A percentile compares a stretch with the other conserved stretches of the same genome.
phyloP scores from a whole-genome alignment of 441 rosid species.

The Breynia disticha region DNA sequence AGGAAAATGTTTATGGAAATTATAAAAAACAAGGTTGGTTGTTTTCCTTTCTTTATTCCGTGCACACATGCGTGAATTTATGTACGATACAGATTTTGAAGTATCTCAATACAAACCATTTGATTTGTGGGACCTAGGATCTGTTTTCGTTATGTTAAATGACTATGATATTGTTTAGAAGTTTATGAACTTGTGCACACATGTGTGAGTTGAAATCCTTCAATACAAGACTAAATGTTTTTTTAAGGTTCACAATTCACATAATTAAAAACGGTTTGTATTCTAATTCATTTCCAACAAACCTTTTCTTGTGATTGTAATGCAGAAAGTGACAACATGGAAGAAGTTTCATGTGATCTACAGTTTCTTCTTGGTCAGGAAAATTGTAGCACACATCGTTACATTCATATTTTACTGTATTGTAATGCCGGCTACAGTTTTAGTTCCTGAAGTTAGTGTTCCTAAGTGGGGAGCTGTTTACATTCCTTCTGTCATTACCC shows the following conservation, averaged over 20 bases:
- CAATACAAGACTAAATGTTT: too few species aligned
- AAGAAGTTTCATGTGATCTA: constrained; percentile 82
- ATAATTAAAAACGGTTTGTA: too few species aligned
- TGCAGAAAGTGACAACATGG: constrained; percentile 76
- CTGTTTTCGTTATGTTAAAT: too few species aligned
- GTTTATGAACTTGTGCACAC: too few species aligned
- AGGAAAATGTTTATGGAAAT: constrained; percentile 73
- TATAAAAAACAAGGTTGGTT: constrained; percentile 46
- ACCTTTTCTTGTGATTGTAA: not conserved
- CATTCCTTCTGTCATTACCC: constrained; percentile 61
- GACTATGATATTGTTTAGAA: too few species aligned
- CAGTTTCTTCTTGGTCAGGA: constrained; percentile 85
- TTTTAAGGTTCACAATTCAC: too few species aligned
- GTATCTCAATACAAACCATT: too few species aligned
- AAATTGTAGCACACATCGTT: constrained; percentile 73
- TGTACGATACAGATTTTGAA: too few species aligned
- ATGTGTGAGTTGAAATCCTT: too few species aligned
- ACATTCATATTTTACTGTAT: constrained; percentile 78
- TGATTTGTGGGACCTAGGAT: too few species aligned
- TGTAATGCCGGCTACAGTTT: constrained; percentile 72
- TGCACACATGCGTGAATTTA: too few species aligned
- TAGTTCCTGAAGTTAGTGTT: constrained; percentile 79
- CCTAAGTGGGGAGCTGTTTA: constrained; percentile 93
- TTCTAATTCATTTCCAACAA: not conserved
- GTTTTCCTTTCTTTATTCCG: not conserved